Evolutionary conservation across 2,329 filamentous ascomycete species (phyloP).

Genomic region (Colletotrichum sp.): DNA sequence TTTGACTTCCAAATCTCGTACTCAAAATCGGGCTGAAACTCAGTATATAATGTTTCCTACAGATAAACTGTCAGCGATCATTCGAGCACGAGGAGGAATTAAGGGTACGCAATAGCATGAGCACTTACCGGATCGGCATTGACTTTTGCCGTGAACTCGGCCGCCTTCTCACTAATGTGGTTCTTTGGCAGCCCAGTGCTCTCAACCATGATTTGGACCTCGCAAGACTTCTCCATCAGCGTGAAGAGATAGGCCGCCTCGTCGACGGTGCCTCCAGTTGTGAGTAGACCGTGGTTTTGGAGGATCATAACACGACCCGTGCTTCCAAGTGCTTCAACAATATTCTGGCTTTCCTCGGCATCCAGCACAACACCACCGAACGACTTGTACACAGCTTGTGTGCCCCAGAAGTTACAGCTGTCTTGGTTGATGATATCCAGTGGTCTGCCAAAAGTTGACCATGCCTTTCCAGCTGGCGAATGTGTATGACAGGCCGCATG

Average conservation of each 20-base stretch:
- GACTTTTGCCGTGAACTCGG: constrained; percentile 11
- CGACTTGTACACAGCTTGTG: constrained; percentile 62
- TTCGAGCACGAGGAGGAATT: background rate
- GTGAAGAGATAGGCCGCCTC: constrained; percentile 71
- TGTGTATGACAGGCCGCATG: constrained; percentile 68
- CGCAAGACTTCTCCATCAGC: constrained; percentile 30
- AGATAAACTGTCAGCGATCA: background rate
- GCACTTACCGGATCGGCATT: background rate
- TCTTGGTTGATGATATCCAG: constrained; percentile 69
- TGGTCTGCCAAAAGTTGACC: constrained; percentile 60
- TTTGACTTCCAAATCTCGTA: background rate
- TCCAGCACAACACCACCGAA: background rate
- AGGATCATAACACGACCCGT: constrained; percentile 60
- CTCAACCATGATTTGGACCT: constrained; percentile 37
- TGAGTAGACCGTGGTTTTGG: constrained; percentile 69
- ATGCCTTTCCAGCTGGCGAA: constrained; percentile 63
- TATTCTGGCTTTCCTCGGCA: background rate
- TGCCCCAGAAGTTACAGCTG: constrained; percentile 59
- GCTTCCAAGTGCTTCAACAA: constrained; percentile 52
- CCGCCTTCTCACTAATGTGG: constrained; percentile 40
- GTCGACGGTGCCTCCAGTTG: constrained; percentile 68
- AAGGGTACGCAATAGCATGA: background rate
- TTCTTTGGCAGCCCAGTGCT: constrained; percentile 29
- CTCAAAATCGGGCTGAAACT: background rate
- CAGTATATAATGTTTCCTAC: background rate